Evolutionary conservation across 768 basidiomycete species (phyloP).

Genomic region (Lactifluus piperatus): DNA sequence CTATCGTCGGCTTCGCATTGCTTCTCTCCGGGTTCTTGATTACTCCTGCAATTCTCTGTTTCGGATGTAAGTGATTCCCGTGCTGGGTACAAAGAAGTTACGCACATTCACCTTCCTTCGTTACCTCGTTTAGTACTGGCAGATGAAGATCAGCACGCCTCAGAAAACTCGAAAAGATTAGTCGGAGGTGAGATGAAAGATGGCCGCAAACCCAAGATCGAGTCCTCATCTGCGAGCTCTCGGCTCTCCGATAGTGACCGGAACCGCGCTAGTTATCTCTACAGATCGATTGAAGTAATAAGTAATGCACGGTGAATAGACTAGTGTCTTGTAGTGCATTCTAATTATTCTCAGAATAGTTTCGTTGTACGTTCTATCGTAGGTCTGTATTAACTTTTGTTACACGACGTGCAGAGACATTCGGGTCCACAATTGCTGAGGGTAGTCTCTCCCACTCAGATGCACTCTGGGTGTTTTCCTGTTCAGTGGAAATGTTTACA

Average conservation of each 20-base stretch:
- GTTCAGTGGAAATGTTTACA: no score
- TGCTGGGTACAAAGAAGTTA: conserved; percentile 8
- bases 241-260: neutral
- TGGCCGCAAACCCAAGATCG: neutral
- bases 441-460: neutral
- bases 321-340: neutral
- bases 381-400: neutral
- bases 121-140: neutral
- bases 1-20: conserved; percentile 6
- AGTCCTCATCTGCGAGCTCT: no score
- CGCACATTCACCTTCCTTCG: neutral
- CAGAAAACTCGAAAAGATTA: no score
- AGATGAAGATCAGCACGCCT: no score
- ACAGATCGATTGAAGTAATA: no score
- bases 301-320: neutral
- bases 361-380: no score
- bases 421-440: neutral
- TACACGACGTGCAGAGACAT: neutral
- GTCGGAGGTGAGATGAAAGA: neutral
- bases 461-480: no score
- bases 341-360: neutral
- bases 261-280: neutral
- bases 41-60: no score
- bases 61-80: conserved; percentile 6
- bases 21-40: no score